Conservation (phyloP, 306 rosid species). For the Nissolia schottii region DNA sequence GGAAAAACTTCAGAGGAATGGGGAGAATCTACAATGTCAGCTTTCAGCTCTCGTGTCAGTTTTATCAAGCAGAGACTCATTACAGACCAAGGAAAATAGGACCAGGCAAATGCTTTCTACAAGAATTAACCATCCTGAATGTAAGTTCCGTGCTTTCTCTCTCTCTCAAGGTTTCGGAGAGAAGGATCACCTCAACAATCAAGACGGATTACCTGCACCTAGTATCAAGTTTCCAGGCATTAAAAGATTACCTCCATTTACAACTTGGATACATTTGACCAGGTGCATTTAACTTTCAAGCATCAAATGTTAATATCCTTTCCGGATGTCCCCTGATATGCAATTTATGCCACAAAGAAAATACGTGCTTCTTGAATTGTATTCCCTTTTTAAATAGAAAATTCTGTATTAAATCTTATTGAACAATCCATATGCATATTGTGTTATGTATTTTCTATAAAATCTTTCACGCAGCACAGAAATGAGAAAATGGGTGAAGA, state of each 20-base stretch:
- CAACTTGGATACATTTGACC: conserved; percentile 67
- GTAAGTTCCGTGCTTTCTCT: conserved; percentile 31
- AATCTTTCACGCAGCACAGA: conserved; percentile 47
- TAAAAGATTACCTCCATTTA: conserved; percentile 55
- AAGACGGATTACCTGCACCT: conserved; percentile 20
- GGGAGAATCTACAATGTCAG: conserved; percentile 34
- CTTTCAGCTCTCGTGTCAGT: conserved; percentile 3
- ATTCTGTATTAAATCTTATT: not conserved
- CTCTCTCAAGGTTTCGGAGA: conserved; percentile 39
- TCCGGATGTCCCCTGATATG: not conserved
- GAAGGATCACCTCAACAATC: conserved; percentile 27
- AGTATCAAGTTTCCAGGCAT: conserved; percentile 41
- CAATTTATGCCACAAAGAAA: not conserved
- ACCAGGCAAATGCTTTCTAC: conserved; percentile 40
- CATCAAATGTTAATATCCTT: not conserved
- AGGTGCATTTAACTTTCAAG: conserved; percentile 41
- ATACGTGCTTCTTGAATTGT: not conserved
- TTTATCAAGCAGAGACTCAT: conserved; percentile 21
- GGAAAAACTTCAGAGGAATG: conserved; percentile 62
- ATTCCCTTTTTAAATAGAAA: not conserved
- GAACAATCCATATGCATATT: conserved; percentile 9
- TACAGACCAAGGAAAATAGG: conserved; percentile 15
- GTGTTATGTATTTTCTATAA: conserved; percentile 29
- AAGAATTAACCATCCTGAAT: conserved; percentile 47
- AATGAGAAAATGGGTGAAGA: conserved; percentile 83